Base-by-base conservation (phyloP, 2,329 filamentous ascomycete species). In the Cercospora janseana region DNA sequence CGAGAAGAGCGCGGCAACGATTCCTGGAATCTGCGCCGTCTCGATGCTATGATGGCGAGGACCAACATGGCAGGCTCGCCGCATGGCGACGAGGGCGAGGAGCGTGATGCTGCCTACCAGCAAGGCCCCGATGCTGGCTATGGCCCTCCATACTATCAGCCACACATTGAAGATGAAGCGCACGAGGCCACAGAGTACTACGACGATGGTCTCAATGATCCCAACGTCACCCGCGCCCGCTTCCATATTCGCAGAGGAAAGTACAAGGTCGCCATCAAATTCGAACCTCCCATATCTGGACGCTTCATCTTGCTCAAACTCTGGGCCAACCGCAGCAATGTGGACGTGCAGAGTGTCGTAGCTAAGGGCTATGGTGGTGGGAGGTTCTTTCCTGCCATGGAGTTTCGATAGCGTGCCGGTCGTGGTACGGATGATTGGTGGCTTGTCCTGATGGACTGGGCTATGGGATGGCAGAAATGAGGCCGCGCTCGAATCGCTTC, bases 331-430 rank as follows among this genome's bases (percentile, higher is more conserved):
- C 79, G 82, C 20, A 81, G 84, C 40, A 95, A 94, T 62, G 94
- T 96, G 57, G 90, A 95, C 65, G 89, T 97, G 29, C 87, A 95
- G 68, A 88, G 85, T 37, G 84, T 96, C 18, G 79, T 90, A 51
- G 87, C 85, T 1, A 85, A 87, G 63, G 92, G 92, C 0, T 96
- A 85, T 69, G 87, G 88, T 0, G 92, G 92, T 4, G 87, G 88
- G 7, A 80, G 91, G 52, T 95, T 85, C 68, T 93, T 94, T 63
- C 62, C 63, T 3, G 60, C 63, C 4, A 35, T 61, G 20, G 55
- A 63, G 28, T 40, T 59, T 16, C 51, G 52, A 34, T 58, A 47
- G 24, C 15, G 40, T 29, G 44, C 13, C 10, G n/a, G 26, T 13
- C 5, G 21, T 29, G 34, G 40, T 31, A 31, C 26, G 29, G 21